Base-by-base conservation (phyloP, 805 yeast species). In the Saccharomycopsis javanensis region DNA sequence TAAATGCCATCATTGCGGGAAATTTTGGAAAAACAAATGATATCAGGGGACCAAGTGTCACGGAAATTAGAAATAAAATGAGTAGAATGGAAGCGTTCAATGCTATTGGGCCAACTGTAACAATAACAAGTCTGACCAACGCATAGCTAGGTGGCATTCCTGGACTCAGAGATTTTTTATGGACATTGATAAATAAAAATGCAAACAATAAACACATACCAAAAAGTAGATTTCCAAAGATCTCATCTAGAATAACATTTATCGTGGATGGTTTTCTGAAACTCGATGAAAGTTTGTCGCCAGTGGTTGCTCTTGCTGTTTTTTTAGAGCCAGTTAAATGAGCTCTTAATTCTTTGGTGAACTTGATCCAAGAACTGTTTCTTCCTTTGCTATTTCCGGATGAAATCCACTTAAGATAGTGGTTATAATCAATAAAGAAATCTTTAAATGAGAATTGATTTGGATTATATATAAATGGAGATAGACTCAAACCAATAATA, bases 401-500 rank as follows among this genome's bases (percentile, higher is more conserved):
- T 2, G 74, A 71, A 56, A 82, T 67, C 73, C 73, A 70, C 3
- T 25, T 18, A 56, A 81, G 65, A 62, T 71, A 80, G 45, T 69
- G 71, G 57, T 71, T 74, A 66, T 83, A 83, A 67, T 83, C 88
- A 48, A 81, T 65, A 64, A 83, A 81, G 66, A 82, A 83, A 60
- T 82, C 86, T 34, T 70, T 75, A 78, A 83, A 81, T 3, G 79
- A 75, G 62, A 80, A 83, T 63, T 83, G 88, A 63, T 81, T 81
- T 0, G 88, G 88, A 66, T 83, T 83, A 69, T 75, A 83, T 35
- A 82, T 62, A 63, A 80, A 81, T 13, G 88, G 88, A 23, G 85
- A 77, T 28, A 81, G 65, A 58, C 81, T 68, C 55, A 83, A 71
- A 0, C 85, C 82, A 25, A 73, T 56, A 15, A 80, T 69, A 0